These are phyloP conservation scores for Ceratocystis alfenasii DNA, from an alignment of 2,329 filamentous ascomycete species.

Conservation along the genomic window DNA sequence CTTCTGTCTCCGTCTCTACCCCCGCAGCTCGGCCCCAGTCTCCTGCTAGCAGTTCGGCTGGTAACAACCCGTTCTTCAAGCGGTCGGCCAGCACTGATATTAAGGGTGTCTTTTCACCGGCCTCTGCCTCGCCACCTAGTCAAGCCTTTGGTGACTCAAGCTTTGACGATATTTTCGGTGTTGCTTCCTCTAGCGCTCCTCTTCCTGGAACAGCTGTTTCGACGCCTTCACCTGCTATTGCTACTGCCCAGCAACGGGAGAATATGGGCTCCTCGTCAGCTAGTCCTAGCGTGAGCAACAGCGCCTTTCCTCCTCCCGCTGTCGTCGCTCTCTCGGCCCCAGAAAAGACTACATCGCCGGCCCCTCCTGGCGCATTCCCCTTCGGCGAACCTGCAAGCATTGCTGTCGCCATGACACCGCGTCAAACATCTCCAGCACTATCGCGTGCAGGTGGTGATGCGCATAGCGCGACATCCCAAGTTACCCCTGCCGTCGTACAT, in stretches of 20 bases:
- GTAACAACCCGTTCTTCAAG: slow-evolving; percentile 92
- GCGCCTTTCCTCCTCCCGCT: slow-evolving; percentile 7
- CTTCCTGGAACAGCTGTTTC: slow-evolving; percentile 45
- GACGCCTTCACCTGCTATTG: slow-evolving; percentile 36
- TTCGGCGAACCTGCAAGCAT: slow-evolving; percentile 54
- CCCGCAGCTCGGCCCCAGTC: slow-evolving; percentile 60
- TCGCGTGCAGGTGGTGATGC: slow-evolving; percentile 34
- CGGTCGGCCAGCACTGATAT: slow-evolving; percentile 51
- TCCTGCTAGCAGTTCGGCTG: slow-evolving; percentile 43
- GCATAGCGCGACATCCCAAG: slow-evolving; percentile 22
- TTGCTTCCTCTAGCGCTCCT: slow-evolving; percentile 28
- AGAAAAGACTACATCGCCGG: slow-evolving; percentile 24
- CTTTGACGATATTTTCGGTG: slow-evolving; percentile 80
- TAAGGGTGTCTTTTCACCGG: slow-evolving; percentile 37
- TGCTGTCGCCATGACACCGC: slow-evolving; percentile 44
- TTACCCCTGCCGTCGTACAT: slow-evolving; percentile 27
- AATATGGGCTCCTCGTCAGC: slow-evolving; percentile 45
- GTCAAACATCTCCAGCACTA: slow-evolving; percentile 61
- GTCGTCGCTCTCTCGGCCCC: not conserved
- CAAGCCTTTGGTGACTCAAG: slow-evolving; percentile 49
- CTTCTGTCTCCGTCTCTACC: slow-evolving; percentile 32
- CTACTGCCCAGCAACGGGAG: slow-evolving; percentile 34
- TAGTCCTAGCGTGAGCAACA: slow-evolving; percentile 27
- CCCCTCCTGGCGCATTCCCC: slow-evolving; percentile 27
- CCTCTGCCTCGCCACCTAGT: slow-evolving; percentile 34